phyloP scores from a whole-genome alignment of 345 rosid species.

The Eucalyptus paniculata region DNA sequence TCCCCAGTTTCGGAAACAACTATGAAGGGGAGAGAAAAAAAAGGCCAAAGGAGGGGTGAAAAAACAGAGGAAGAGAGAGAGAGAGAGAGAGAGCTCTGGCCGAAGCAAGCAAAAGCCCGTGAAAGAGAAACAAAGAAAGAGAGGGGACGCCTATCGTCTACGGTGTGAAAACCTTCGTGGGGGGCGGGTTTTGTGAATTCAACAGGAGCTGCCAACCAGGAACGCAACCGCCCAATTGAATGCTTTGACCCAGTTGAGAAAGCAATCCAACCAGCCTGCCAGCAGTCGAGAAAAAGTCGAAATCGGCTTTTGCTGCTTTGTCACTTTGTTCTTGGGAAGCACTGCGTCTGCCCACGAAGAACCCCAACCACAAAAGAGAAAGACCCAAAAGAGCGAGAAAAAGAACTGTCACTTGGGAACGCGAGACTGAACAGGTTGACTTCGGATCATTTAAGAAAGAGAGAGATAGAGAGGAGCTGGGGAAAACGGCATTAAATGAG shows the following conservation, averaged over 20 bases:
- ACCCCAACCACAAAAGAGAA: not conserved
- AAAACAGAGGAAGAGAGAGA: not conserved
- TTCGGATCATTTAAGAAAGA: not conserved
- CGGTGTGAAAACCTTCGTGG: not conserved
- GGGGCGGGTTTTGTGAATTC: not conserved
- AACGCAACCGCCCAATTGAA: not conserved
- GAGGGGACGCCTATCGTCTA: not conserved
- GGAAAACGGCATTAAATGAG: not conserved
- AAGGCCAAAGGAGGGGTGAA: not conserved
- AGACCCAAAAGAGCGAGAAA: not conserved
- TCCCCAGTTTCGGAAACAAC: not conserved
- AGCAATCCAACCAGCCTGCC: not conserved
- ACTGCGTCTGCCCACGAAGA: not conserved
- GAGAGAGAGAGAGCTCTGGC: not conserved
- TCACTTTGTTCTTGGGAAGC: not conserved
- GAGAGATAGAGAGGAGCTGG: not conserved
- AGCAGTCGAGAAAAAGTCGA: not conserved
- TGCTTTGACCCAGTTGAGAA: not conserved
- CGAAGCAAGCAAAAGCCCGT: not conserved
- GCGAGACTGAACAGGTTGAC: not conserved
- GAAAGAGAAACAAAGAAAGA: not conserved
- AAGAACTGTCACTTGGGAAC: not conserved
- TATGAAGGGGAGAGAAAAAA: not conserved
- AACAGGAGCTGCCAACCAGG: not conserved
- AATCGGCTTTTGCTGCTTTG: not conserved